A percentile compares a stretch with the other conserved stretches of the same genome.
Evolutionary conservation across 352 stramenopile genomes (phyloP).

Genomic region (Pythium plurisporium): DNA sequence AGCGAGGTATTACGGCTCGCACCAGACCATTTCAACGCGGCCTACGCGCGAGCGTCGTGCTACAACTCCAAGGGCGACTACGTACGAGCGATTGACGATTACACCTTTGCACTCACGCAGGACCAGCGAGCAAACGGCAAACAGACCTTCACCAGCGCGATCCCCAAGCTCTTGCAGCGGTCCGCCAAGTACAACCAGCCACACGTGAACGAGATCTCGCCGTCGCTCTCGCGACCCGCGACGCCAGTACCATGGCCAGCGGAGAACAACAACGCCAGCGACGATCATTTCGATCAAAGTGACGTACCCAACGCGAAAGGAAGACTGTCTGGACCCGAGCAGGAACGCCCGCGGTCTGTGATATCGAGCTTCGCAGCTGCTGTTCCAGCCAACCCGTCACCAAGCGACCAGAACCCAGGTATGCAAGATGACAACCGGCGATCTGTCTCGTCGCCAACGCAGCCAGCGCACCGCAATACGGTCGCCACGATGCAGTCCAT

Average conservation of each 20-base stretch:
- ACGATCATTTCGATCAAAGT: constrained; percentile 6
- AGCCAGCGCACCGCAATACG: constrained; percentile 16
- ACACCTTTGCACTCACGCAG: constrained; percentile 83
- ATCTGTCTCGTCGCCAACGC: no score
- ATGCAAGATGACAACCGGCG: no score
- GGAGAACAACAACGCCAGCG: constrained; percentile 24
- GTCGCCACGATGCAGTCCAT: constrained; percentile 26
- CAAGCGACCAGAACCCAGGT: no score
- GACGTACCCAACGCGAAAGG: background rate
- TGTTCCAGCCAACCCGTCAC: background rate
- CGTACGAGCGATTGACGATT: constrained; percentile 84
- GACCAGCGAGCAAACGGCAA: constrained; percentile 44
- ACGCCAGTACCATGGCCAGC: background rate
- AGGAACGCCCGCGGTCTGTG: background rate
- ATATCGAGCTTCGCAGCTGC: background rate
- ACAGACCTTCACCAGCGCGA: constrained; percentile 26
- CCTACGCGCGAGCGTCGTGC: constrained; percentile 80
- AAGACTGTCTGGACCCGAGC: constrained; percentile 1
- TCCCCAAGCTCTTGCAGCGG: constrained; percentile 31
- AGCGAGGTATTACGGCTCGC: constrained; percentile 63
- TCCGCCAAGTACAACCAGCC: constrained; percentile 28
- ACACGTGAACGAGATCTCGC: constrained; percentile 13
- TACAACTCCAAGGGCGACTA: constrained; percentile 87
- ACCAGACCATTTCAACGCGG: constrained; percentile 85
- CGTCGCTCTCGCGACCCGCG: background rate